A percentile compares a stretch with the other conserved stretches of the same genome.
Conservation (phyloP, 169 alveolate genomes). For the Fabrea salina region DNA sequence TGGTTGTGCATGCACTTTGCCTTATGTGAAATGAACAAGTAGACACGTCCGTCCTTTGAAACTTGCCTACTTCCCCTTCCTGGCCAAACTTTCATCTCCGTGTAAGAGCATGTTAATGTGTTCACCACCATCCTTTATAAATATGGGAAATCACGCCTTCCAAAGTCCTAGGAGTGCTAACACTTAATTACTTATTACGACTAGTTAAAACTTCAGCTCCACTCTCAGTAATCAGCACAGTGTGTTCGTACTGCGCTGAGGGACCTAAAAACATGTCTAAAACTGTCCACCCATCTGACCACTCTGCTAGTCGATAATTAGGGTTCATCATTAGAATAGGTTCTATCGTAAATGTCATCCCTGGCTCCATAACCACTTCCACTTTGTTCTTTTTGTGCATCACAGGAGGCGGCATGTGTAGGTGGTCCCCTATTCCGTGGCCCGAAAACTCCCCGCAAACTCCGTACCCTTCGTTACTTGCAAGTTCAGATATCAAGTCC, state of each 20-base stretch:
- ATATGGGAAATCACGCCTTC: too few relatives aligned
- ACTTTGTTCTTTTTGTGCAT: constrained; percentile 51
- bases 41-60: constrained; percentile 96
- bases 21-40: constrained; percentile 82
- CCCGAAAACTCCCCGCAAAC: constrained; percentile 75
- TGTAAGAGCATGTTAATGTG: constrained; percentile 95
- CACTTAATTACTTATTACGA: neutral
- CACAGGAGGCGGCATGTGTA: constrained; percentile 79
- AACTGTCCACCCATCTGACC: constrained; percentile 81
- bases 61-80: constrained; percentile 96
- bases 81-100: constrained; percentile 97
- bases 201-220: constrained; percentile 78
- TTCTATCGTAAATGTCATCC: constrained; percentile 81
- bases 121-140: constrained; percentile 80
- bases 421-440: constrained; percentile 77
- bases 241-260: constrained; percentile 81
- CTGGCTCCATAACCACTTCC: constrained; percentile 62
- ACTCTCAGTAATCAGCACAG: constrained; percentile 67
- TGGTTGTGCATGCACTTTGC: constrained; percentile 90
- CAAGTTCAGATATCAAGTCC: constrained; percentile 60
- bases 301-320: constrained; percentile 40
- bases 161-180: too few relatives aligned
- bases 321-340: constrained; percentile 69
- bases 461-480: constrained; percentile 53
- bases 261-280: constrained; percentile 57